phyloP scores from a whole-genome alignment of 2,329 filamentous ascomycete species.

The Aureobasidium zeae region DNA sequence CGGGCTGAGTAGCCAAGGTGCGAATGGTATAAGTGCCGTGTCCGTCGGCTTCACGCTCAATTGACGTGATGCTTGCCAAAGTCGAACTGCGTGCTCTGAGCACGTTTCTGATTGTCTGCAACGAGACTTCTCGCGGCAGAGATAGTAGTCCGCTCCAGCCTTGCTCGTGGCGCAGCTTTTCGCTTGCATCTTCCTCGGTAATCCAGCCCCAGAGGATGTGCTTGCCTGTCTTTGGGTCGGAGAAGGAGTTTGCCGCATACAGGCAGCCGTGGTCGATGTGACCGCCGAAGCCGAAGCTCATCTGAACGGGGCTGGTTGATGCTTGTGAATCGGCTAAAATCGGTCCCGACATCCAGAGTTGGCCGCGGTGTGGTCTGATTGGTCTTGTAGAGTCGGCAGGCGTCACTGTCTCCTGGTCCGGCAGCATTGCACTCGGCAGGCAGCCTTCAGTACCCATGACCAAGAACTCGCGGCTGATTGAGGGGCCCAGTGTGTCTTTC shows the following conservation, averaged over 20 bases:
- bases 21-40: constrained; percentile 32
- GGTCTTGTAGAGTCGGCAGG: constrained; percentile 21
- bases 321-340: constrained; percentile 16
- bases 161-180: constrained; percentile 35
- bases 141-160: constrained; percentile 44
- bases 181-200: constrained; percentile 41
- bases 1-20: constrained; percentile 32
- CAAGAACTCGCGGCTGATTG: too few relatives aligned
- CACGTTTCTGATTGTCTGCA: constrained; percentile 34
- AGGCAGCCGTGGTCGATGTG: constrained; percentile 41
- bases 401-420: too few relatives aligned
- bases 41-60: constrained; percentile 6
- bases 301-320: constrained; percentile 17
- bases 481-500: too few relatives aligned
- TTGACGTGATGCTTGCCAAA: not conserved
- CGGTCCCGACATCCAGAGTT: constrained; percentile 39
- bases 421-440: too few relatives aligned
- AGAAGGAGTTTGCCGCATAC: constrained; percentile 44
- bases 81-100: constrained; percentile 30
- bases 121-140: constrained; percentile 36
- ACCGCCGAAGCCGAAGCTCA: constrained; percentile 36
- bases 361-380: constrained; percentile 24
- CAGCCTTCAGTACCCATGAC: too few relatives aligned
- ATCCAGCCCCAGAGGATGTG: constrained; percentile 44
- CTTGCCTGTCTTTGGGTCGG: constrained; percentile 34